Base-by-base conservation (phyloP, 2,329 filamentous ascomycete genomes). In the Stagonosporopsis chrysanthemi region DNA sequence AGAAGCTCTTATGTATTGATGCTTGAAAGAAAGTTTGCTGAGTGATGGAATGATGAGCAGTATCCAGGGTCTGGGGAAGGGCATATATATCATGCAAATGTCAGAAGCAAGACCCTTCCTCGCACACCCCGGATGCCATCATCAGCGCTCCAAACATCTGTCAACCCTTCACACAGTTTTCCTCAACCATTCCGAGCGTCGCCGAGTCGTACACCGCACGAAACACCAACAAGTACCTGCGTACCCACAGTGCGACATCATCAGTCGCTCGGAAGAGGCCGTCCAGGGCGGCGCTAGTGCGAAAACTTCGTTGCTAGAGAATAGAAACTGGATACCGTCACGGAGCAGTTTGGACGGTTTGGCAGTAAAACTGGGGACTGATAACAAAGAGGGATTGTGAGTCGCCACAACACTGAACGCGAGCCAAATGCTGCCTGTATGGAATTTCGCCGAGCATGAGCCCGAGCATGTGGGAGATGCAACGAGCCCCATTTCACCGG, bases 221-320 rank as follows among this genome's bases (percentile, higher is more conserved):
- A 61, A 56, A 51, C 52, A 57, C 60, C 65, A 68, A 66, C 67
- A 66, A 64, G 63, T 65, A 70, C 53, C 63, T 65, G 26, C 53
- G 67, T 70, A 68, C 52, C 67, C 67, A 70, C 67, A 64, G 15
- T 58, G 52, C 65, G 63, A 70, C 67, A 70, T 69, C 63, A 70
- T 69, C 49, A 60, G 31, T 43, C 36, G 55, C 58, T 64, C 66
- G 60, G 61, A 44, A 38, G 49, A 56, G 60, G 23, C 64, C 61
- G 60, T 63, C 51, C 44, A 62, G 51, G 47, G 54, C 41, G 59
- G 39, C 61, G 58, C 63, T 67, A 66, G 61, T 58, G 66, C 57
- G 65, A 54, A 64, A 62, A 48, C 43, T 63, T 60, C 65, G 58
- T 60, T 58, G 56, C 66, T 65, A 70, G 64, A 66, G 56, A 68